Evolutionary conservation across 2,329 filamentous ascomycete genomes (phyloP).

Genomic region (Fusarium agapanthi): DNA sequence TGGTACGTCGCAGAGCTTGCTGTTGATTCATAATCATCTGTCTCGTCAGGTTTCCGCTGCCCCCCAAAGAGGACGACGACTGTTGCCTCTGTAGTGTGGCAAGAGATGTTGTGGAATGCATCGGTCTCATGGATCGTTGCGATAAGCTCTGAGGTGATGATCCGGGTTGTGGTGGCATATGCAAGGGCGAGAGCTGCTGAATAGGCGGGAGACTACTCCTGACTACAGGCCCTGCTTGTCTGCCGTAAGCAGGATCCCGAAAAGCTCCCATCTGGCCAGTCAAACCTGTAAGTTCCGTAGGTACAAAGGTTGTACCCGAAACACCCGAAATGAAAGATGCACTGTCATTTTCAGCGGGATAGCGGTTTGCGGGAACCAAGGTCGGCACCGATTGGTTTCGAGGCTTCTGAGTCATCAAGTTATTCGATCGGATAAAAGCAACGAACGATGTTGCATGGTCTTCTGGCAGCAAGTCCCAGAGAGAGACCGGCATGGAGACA

Average conservation of each 20-base stretch:
- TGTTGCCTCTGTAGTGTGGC: slow-evolving; percentile 33
- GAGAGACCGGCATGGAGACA: slow-evolving; percentile 65
- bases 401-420: slow-evolving; percentile 52
- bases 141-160: slow-evolving; percentile 34
- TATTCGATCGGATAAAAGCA: slow-evolving; percentile 67
- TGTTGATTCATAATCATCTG: slow-evolving; percentile 58
- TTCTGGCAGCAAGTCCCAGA: slow-evolving; percentile 68
- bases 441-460: slow-evolving; percentile 66
- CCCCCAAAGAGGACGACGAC: slow-evolving; percentile 29
- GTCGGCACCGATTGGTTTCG: slow-evolving; percentile 34
- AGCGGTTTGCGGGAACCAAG: slow-evolving; percentile 35
- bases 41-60: slow-evolving; percentile 47
- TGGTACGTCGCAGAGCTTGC: slow-evolving; percentile 51
- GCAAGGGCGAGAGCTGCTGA: slow-evolving; percentile 34
- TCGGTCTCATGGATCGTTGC: slow-evolving; percentile 30
- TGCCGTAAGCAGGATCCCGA: slow-evolving; percentile 31
- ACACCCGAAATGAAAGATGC: slow-evolving; percentile 46
- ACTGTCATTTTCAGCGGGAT: slow-evolving; percentile 38
- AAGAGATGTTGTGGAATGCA: slow-evolving; percentile 39
- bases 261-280: slow-evolving; percentile 34
- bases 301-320: slow-evolving; percentile 47
- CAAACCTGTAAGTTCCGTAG: slow-evolving; percentile 41
- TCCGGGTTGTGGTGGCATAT: slow-evolving; percentile 25
- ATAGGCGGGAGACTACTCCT: slow-evolving; percentile 22
- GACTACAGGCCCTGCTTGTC: slow-evolving; percentile 12